These are phyloP conservation scores for Exophiala lecanii-corni DNA, from an alignment of 2,329 filamentous ascomycete species.

Conservation along the genomic window DNA sequence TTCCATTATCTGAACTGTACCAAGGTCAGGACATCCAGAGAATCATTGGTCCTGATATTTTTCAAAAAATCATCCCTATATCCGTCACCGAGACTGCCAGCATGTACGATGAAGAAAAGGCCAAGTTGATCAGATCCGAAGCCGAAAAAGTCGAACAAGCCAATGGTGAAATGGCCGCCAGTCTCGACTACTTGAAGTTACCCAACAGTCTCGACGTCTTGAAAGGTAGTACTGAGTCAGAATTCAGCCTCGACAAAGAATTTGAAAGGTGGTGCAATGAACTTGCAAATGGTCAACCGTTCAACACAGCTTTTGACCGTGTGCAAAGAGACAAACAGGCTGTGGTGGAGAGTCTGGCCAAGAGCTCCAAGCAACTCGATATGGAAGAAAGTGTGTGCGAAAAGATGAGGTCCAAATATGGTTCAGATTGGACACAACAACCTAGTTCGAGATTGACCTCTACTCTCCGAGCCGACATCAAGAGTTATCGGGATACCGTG, in stretches of 20 bases:
- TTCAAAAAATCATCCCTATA: slow-evolving; percentile 93
- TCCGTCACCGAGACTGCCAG: slow-evolving; percentile 95
- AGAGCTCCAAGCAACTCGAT: slow-evolving; percentile 80
- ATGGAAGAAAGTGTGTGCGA: slow-evolving; percentile 98
- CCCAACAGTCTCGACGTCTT: slow-evolving; percentile 85
- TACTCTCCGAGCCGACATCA: slow-evolving; percentile 79
- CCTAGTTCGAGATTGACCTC: slow-evolving; percentile 85
- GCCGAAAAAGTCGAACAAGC: slow-evolving; percentile 89
- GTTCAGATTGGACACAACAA: slow-evolving; percentile 92
- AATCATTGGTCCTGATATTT: slow-evolving; percentile 95
- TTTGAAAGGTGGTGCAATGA: slow-evolving; percentile 94
- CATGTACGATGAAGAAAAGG: slow-evolving; percentile 97
- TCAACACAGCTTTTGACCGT: slow-evolving; percentile 71
- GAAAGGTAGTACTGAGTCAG: slow-evolving; percentile 88
- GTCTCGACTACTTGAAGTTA: slow-evolving; percentile 85
- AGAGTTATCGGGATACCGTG: slow-evolving; percentile 80
- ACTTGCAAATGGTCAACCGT: slow-evolving; percentile 77
- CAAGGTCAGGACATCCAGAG: slow-evolving; percentile 95
- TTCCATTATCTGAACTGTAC: slow-evolving; percentile 93
- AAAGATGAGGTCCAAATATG: slow-evolving; percentile 98
- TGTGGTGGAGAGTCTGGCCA: slow-evolving; percentile 68
- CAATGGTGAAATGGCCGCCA: slow-evolving; percentile 93
- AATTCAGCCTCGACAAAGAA: slow-evolving; percentile 81
- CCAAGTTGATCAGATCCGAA: slow-evolving; percentile 88
- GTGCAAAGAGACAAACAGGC: slow-evolving; percentile 72